Percentiles rank a stretch among this genome's conserved stretches.
phyloP scores from a whole-genome alignment of 2,329 filamentous ascomycete genomes.

The Ophiostoma perfectum region DNA sequence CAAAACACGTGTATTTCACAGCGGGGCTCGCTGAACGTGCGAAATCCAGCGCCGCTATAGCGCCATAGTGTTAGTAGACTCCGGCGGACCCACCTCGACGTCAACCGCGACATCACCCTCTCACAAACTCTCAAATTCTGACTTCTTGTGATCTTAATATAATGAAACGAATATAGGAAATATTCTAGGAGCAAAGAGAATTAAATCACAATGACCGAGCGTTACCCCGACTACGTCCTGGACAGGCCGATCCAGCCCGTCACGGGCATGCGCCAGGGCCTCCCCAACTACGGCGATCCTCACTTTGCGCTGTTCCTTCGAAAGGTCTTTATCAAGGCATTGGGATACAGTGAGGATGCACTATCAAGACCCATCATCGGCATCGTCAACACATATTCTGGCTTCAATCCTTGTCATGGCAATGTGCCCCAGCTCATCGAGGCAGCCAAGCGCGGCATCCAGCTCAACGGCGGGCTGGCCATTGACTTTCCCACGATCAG shows the following conservation, averaged over 20 bases:
- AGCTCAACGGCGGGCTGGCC: conserved; percentile 60
- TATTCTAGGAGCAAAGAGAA: background rate
- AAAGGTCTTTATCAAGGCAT: conserved; percentile 72
- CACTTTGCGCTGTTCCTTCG: conserved; percentile 71
- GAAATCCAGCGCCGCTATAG: conserved; percentile 11
- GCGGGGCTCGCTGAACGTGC: background rate
- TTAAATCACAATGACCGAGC: background rate
- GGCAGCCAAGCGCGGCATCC: conserved; percentile 62
- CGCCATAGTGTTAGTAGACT: conserved; percentile 19
- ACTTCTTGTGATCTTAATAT: background rate
- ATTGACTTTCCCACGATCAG: conserved; percentile 72
- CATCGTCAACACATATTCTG: conserved; percentile 67
- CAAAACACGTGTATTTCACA: conserved; percentile 5
- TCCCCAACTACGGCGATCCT: conserved; percentile 65
- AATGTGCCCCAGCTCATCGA: conserved; percentile 68
- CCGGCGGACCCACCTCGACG: background rate
- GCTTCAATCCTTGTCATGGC: conserved; percentile 70
- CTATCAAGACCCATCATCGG: conserved; percentile 67
- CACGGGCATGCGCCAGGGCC: conserved; percentile 51
- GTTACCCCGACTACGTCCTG: conserved; percentile 59
- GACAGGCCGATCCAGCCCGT: conserved; percentile 45
- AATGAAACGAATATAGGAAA: background rate
- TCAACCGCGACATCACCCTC: background rate
- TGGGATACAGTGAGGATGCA: conserved; percentile 67
- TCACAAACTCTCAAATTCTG: background rate